Evolutionary conservation across 2,329 filamentous ascomycete species (phyloP), one percentile per base, ranked within the genome.

Genomic region (Paradendryphiella salina): DNA sequence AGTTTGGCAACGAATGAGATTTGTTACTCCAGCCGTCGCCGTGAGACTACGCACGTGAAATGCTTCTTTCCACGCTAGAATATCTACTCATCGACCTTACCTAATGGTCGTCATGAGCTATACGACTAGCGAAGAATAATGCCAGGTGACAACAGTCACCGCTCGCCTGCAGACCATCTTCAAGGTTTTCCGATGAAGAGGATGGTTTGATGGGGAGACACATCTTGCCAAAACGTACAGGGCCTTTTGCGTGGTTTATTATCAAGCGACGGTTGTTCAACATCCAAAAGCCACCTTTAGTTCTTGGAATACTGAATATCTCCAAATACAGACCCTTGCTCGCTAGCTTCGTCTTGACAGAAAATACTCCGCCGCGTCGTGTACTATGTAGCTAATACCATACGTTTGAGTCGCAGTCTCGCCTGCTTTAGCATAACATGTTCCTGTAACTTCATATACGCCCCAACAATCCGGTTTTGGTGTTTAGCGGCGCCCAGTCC

Each of bases 111-210:
- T 64, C 65, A 43, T 84, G 84, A 90, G 90, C 87, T 96, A 96
- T 85, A 96, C 88, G 85, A 85, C 83, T 92, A 84, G 90, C 90
- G 89, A 81, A 96, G 81, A 96, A 76, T 66, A 81, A 94, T 76
- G 69, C 72, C 65, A 74, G 64, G 70, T 79, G 82, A 77, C 82
- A 76, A 59, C 65, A 45, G 70, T 78, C 75, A 76, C 74, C 56
- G 81, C 87, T 91, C 79, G 80, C 86, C 86, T 85, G 88, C 89
- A 93, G 88, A 93, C 85, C 86, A 84, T 83, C 82, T 72, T 79
- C 76, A 79, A 82, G 80, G 73, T 43, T 67, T 57, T 70, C 78
- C 78, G 56, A 80, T 90, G 86, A 86, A 76, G 80, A 75, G 80
- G 81, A 80, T 80, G 84, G 87, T 92, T 92, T 93, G 88, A 92